Percentiles rank a stretch among this genome's conserved stretches.
These are phyloP conservation scores for Haplosporangium sp. DNA, from an alignment of 371 early-diverging fungal species.

Conservation along the genomic window DNA sequence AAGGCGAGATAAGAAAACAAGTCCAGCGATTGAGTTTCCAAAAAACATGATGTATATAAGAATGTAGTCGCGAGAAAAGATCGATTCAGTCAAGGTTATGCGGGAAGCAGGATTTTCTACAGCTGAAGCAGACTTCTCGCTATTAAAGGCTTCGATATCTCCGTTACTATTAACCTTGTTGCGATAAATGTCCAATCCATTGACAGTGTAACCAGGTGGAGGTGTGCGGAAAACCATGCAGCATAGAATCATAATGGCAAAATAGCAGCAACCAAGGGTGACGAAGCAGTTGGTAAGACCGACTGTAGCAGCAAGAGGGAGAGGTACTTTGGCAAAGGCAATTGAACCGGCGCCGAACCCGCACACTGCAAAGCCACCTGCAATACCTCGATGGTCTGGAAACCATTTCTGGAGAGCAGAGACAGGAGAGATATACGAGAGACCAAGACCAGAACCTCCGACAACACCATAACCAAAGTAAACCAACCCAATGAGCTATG, in stretches of 20 bases:
- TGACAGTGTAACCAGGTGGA: slow-evolving; percentile 71
- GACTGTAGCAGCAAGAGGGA: slow-evolving; percentile 59
- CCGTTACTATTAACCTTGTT: slow-evolving; percentile 53
- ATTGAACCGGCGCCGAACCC: slow-evolving; percentile 79
- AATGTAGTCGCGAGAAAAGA: slow-evolving; percentile 64
- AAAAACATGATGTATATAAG: slow-evolving; percentile 72
- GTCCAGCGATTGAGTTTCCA: slow-evolving; percentile 65
- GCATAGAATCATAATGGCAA: slow-evolving; percentile 54
- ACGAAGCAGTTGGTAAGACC: slow-evolving; percentile 68
- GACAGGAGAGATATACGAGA: slow-evolving; percentile 74
- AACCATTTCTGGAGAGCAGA: slow-evolving; percentile 71
- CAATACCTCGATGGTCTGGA: slow-evolving; percentile 68
- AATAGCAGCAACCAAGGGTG: slow-evolving; percentile 59
- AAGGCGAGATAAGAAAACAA: slow-evolving; percentile 72
- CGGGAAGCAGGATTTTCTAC: slow-evolving; percentile 27
- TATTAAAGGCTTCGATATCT: slow-evolving; percentile 23
- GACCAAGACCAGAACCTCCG: slow-evolving; percentile 72
- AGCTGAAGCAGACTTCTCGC: slow-evolving; percentile 21
- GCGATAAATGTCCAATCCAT: slow-evolving; percentile 66
- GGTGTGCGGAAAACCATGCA: slow-evolving; percentile 67
- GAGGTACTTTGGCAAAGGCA: slow-evolving; percentile 68
- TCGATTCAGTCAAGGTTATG: slow-evolving; percentile 62
- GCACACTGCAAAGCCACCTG: slow-evolving; percentile 72
- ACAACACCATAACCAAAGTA: slow-evolving; percentile 75
- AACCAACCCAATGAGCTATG: slow-evolving; percentile 39